Evolutionary conservation across 495 filamentous ascomycete species (phyloP), one percentile per base, ranked within the genome.

Genomic region (Lentithecium fluviatile): DNA sequence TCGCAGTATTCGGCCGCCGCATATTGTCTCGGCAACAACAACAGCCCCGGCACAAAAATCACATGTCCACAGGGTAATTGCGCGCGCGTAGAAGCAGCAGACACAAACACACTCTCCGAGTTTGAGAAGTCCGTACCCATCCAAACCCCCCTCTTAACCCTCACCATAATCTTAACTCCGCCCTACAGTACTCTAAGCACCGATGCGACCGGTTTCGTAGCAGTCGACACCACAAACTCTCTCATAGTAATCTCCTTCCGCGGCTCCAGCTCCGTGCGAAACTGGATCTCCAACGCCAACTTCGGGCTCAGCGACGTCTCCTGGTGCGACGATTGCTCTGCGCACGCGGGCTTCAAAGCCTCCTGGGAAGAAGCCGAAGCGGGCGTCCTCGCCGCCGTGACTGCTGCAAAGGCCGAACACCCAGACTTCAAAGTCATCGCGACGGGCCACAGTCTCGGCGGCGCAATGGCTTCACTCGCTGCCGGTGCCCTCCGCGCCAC

Each of bases 361-460:
- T 73, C 82, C 32, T 87, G 82, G 82, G 29, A 52, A 0, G 72
- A 82, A 40, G 71, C 77, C 0, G 71, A 79, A 17, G 57, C 71
- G 0, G 69, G 70, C n/a, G 73, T 78, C 15, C 38, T 84, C 21
- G 71, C 70, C 0, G 69, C 79, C 0, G 66, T 85, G 7, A 62
- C 76, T 12, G 52, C 63, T 2, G 71, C 79, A 13, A 53, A 55
- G 1, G 56, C 60, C 0, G 53, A 59, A 2, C 62, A 87, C 66
- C 77, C 84, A 0, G 68, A 54, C 26, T 87, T 82, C 67, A 74
- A 70, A 21, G 66, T 90, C 50, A 71, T 83, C 7, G 66, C 83
- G 19, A 87, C 84, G 0, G 88, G 88, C 6, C 87, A 90, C 76
- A 85, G 82, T 32, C 79, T 89, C 13, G 88, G 88, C 19, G 88